Base-by-base conservation (phyloP, 306 rosid genomes). In the Rosa rugosa region DNA sequence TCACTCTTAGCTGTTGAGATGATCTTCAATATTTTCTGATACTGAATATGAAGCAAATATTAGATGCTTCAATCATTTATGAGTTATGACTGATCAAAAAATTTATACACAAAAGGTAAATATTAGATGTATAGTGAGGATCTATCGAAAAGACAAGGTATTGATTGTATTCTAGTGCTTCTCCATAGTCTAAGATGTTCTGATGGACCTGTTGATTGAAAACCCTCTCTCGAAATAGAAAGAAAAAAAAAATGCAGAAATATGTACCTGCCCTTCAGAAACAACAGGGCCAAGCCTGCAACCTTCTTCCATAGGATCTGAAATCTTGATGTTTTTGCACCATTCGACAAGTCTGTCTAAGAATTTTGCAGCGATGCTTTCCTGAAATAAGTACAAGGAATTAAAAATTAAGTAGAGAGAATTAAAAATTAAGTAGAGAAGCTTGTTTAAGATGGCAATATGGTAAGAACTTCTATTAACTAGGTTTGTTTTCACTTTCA, bases 241-340 rank as follows among this genome's bases (percentile, higher is more conserved):
- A 8, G 25, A 6, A 41, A 45, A 73, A 59, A 11, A 9, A 25
- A 51, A 70, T 4, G 51, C 57, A 82, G 64, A 68, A 81, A 78
- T 66, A 63, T 65, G 68, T 78, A 94, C 99, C 98, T 95, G 99
- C 65, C 91, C 95, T 72, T 84, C 86, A 40, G 97, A 87, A 80
- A 95, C 99, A 86, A 92, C 87, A 80, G 99, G 99, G 63, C 99
- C 99, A 78, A 95, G 97, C 89, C 96, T 91, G 88, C 98, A 95
- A 76, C 97, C 99, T 87, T 95, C 99, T 85, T 91, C 98, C 27
- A 95, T 84, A 79, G 99, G 99, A 93, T 93, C 98, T 60, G 98
- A 91, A 75, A 95, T 85, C 87, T 93, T 91, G 80, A 95, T 93
- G 85, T 90, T 95, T 89, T 90, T 85, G 59, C 71, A 45, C 98